Percentiles rank a stretch among this genome's conserved stretches.
phyloP scores from a whole-genome alignment of 768 basidiomycete genomes.

The Amylocystis lapponica region DNA sequence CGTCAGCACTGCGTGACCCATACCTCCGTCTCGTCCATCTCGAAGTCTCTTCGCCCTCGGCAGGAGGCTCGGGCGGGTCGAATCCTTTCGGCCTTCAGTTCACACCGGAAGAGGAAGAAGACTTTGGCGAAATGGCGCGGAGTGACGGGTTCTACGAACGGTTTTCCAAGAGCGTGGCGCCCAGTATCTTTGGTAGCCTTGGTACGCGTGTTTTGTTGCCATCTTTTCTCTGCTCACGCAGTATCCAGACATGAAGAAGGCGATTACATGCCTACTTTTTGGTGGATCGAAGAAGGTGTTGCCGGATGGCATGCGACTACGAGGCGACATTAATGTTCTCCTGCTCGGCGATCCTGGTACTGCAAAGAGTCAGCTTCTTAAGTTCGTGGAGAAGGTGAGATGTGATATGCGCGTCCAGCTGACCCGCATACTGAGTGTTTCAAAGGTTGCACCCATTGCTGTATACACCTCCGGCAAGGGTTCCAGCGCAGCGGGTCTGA shows the following conservation, averaged over 20 bases:
- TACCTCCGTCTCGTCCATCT: slow-evolving; percentile 93
- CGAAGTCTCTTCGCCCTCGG: slow-evolving; percentile 78
- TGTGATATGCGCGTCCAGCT: too few species aligned
- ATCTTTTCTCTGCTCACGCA: not conserved
- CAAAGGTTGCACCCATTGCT: slow-evolving; percentile 90
- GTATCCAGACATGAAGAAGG: slow-evolving; percentile 91
- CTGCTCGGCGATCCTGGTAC: slow-evolving; percentile 97
- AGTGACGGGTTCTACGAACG: slow-evolving; percentile 88
- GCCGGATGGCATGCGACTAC: slow-evolving; percentile 93
- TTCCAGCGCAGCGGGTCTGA: slow-evolving; percentile 96
- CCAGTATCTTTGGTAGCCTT: slow-evolving; percentile 93
- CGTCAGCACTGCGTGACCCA: slow-evolving; percentile 86
- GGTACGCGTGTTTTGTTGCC: slow-evolving; percentile 44
- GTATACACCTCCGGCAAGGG: slow-evolving; percentile 99
- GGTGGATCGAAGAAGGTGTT: slow-evolving; percentile 96
- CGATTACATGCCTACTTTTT: slow-evolving; percentile 92
- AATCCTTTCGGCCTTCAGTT: slow-evolving; percentile 89
- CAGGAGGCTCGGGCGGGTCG: slow-evolving; percentile 59
- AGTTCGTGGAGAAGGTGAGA: slow-evolving; percentile 96
- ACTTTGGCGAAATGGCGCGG: slow-evolving; percentile 87
- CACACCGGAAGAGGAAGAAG: slow-evolving; percentile 94
- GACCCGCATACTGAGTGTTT: not conserved
- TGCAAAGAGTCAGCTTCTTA: slow-evolving; percentile 95
- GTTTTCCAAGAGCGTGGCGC: slow-evolving; percentile 91
- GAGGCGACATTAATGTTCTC: slow-evolving; percentile 97